A percentile compares a stretch with the other conserved stretches of the same genome.
Evolutionary conservation across 1,284 basidiomycete genomes (phyloP).

Genomic region (Microbotryum saponariae): DNA sequence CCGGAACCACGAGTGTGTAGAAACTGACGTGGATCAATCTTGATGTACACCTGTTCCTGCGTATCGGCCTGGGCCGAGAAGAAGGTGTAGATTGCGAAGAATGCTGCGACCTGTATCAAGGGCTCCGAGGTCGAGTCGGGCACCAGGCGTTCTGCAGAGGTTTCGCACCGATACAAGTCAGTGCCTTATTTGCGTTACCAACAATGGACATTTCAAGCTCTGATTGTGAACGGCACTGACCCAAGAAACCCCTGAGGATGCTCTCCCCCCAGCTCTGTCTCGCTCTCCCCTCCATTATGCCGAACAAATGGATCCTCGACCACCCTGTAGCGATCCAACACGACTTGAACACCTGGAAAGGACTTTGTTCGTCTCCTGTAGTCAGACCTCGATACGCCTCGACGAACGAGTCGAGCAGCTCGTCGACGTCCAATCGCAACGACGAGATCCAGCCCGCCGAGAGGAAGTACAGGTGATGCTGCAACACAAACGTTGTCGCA

Average conservation of each 20-base stretch:
- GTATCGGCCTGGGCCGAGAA: background rate
- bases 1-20: background rate
- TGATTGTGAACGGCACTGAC: background rate
- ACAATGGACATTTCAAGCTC: background rate
- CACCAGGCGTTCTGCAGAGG: slow-evolving; percentile 4
- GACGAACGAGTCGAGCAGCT: slow-evolving; percentile 5
- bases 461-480: slow-evolving; percentile 6
- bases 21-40: slow-evolving; percentile 7
- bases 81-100: slow-evolving; percentile 12
- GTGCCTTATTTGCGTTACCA: background rate
- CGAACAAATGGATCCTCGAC: slow-evolving; percentile 10
- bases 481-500: background rate
- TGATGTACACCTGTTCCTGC: background rate
- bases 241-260: slow-evolving; percentile 9
- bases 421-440: slow-evolving; percentile 8
- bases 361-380: background rate
- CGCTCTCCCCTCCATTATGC: slow-evolving; percentile 1
- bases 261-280: slow-evolving; percentile 8
- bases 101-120: slow-evolving; percentile 5
- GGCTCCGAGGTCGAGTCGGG: background rate
- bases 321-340: slow-evolving; percentile 12
- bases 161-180: no score
- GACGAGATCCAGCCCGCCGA: slow-evolving; percentile 13
- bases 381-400: background rate
- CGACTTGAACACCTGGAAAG: slow-evolving; percentile 4